These are phyloP conservation scores for Flaveria brownii DNA, from an alignment of 129 eudicot species.

Conservation along the genomic window DNA sequence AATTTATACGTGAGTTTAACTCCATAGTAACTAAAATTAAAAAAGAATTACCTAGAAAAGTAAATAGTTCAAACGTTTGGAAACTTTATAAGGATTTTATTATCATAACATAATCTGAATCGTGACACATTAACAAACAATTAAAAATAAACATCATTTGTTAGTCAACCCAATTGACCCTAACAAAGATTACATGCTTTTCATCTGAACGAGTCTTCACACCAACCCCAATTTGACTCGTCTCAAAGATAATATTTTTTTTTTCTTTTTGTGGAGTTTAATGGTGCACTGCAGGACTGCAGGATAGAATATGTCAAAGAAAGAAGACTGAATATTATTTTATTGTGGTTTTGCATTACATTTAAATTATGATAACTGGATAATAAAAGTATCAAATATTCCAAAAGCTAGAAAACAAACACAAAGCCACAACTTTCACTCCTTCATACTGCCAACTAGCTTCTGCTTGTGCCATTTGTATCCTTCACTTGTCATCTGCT, in stretches of 20 bases:
- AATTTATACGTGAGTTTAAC: no score
- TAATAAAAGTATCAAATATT: conserved; percentile 6
- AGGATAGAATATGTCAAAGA: conserved; percentile 28
- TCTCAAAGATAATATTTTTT: neutral
- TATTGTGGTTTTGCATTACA: neutral
- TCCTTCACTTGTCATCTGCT: conserved; percentile 14
- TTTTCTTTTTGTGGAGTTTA: neutral
- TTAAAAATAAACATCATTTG: no score
- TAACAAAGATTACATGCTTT: neutral
- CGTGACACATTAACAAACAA: no score
- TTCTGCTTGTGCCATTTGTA: conserved; percentile 40
- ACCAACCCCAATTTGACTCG: conserved; percentile 3
- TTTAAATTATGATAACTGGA: neutral
- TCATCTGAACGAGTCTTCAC: neutral
- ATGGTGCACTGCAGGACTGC: conserved; percentile 41
- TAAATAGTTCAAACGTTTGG: no score
- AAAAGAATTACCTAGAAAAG: no score
- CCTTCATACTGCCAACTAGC: conserved; percentile 22
- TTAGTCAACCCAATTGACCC: neutral
- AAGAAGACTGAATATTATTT: neutral
- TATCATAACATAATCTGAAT: no score
- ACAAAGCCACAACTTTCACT: conserved; percentile 24
- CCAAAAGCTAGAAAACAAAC: conserved; percentile 33
- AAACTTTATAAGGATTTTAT: no score
- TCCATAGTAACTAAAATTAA: no score